Conservation (phyloP, 176 grass and related monocot species). For the Aegilops speltoides region DNA sequence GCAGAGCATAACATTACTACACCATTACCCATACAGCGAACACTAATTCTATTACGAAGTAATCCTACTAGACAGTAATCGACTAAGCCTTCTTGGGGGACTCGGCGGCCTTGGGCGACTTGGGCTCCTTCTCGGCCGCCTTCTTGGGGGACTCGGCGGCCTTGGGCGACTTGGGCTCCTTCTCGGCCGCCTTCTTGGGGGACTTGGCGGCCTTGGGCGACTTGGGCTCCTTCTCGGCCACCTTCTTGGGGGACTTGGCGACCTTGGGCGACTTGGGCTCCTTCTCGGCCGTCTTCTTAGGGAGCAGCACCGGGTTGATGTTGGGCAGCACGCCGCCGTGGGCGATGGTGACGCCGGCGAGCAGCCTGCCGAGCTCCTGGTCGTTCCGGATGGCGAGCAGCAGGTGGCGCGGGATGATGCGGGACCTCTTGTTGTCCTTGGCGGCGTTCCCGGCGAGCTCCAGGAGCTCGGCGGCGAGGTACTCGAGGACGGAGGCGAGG, state of each 20-base stretch:
- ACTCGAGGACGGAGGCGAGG: slow-evolving; percentile 41
- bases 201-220: slow-evolving; percentile 34
- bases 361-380: slow-evolving; percentile 55
- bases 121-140: too few species aligned
- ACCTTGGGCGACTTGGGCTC: slow-evolving; percentile 47
- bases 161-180: too few species aligned
- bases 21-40: not conserved
- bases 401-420: slow-evolving; percentile 56
- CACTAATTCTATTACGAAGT: not conserved
- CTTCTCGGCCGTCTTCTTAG: slow-evolving; percentile 48
- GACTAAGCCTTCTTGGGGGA: not conserved
- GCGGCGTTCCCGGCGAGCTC: slow-evolving; percentile 61
- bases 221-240: slow-evolving; percentile 30
- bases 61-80: not conserved
- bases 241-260: slow-evolving; percentile 18
- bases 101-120: too few species aligned
- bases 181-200: too few species aligned
- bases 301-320: slow-evolving; percentile 55
- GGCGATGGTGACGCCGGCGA: slow-evolving; percentile 52
- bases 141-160: too few species aligned
- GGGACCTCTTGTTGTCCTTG: slow-evolving; percentile 58
- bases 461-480: slow-evolving; percentile 44
- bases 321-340: slow-evolving; percentile 57
- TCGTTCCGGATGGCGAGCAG: slow-evolving; percentile 58
- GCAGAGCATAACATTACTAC: not conserved